These are phyloP conservation scores for Apiotrichum sp. DNA, from an alignment of 1,284 basidiomycete genomes.

Conservation along the genomic window DNA sequence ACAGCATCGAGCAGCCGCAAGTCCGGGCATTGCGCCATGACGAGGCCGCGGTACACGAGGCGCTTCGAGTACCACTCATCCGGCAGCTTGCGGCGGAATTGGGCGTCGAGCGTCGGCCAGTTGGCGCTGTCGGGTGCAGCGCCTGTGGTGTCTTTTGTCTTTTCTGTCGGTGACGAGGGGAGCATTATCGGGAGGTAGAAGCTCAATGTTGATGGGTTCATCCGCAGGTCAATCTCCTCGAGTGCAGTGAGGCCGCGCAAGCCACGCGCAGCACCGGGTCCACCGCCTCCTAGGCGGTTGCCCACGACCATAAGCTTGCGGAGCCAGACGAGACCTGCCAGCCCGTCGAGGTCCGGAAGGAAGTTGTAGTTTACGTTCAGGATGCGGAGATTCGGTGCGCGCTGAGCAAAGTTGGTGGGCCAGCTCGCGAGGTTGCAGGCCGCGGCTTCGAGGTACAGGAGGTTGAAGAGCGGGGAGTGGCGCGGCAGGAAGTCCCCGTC, in stretches of 20 bases:
- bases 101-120: conserved; percentile 66
- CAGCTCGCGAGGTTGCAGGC: conserved; percentile 76
- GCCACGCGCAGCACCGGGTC: conserved; percentile 55
- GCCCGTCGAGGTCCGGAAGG: conserved; percentile 60
- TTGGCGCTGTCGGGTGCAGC: conserved; percentile 6
- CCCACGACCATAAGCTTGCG: conserved; percentile 80
- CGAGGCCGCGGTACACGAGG: conserved; percentile 75
- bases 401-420: conserved; percentile 59
- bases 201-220: conserved; percentile 91
- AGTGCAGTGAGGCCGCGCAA: conserved; percentile 65
- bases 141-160: background rate
- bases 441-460: conserved; percentile 88
- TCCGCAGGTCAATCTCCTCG: conserved; percentile 83
- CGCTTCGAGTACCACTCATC: conserved; percentile 78
- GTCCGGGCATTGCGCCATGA: conserved; percentile 65
- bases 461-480: conserved; percentile 63
- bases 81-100: conserved; percentile 80
- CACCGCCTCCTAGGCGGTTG: conserved; percentile 56
- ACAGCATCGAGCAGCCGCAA: conserved; percentile 76
- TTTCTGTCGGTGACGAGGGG: conserved; percentile 7
- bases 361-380: conserved; percentile 97
- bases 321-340: conserved; percentile 68
- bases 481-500: conserved; percentile 49
- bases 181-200: conserved; percentile 85
- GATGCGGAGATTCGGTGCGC: conserved; percentile 80